phyloP scores from a whole-genome alignment of 208 protist genomes.

The Trypanosoma scelopori region DNA sequence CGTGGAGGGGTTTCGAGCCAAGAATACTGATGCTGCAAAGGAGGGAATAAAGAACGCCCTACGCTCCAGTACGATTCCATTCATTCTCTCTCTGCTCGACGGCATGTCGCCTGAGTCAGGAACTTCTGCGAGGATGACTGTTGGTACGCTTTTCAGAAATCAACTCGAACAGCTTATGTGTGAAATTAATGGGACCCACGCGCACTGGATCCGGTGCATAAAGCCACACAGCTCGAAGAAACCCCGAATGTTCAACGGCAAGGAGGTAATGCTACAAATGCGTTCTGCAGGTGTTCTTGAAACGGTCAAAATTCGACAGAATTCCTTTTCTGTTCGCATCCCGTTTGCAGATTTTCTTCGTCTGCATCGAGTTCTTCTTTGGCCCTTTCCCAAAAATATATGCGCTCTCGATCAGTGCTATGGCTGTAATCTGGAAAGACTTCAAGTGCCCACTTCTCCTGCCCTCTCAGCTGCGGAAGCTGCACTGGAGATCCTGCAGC shows the following conservation, averaged over 20 bases:
- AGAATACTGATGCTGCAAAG: constrained; percentile 40
- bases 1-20: constrained; percentile 34
- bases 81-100: constrained; percentile 27
- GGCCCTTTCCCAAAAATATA: background rate
- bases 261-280: constrained; percentile 48
- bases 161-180: constrained; percentile 41
- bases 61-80: constrained; percentile 25
- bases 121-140: constrained; percentile 10
- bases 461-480: background rate
- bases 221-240: constrained; percentile 48
- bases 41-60: constrained; percentile 32
- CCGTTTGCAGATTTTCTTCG: constrained; percentile 38
- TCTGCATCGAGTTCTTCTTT: constrained; percentile 12
- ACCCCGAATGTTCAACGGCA: constrained; percentile 33
- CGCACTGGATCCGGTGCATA: constrained; percentile 63
- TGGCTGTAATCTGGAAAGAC: background rate
- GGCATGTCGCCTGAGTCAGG: background rate
- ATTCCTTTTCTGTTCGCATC: constrained; percentile 37
- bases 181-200: constrained; percentile 41
- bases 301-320: constrained; percentile 50
- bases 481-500: constrained; percentile 2
- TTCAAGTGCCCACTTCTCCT: constrained; percentile 4
- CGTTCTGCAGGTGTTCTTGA: constrained; percentile 51
- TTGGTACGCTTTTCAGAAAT: constrained; percentile 31
- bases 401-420: background rate